Percentiles rank a stretch among this genome's conserved stretches.
Evolutionary conservation across 768 basidiomycete genomes (phyloP).

Genomic region (Leucosporidium yakuticum): DNA sequence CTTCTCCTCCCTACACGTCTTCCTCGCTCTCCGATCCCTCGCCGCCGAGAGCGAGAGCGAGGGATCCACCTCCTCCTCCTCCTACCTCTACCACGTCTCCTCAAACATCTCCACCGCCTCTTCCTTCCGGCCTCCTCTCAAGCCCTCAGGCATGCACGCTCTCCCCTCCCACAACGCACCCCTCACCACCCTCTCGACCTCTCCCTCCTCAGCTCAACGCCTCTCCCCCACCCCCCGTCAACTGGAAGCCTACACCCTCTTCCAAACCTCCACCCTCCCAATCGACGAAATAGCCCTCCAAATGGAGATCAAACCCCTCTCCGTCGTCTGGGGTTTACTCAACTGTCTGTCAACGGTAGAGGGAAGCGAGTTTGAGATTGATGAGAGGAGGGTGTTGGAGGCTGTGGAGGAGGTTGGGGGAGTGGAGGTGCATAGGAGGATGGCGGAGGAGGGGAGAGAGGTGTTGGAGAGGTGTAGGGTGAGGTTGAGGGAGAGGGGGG

Average conservation of each 20-base stretch:
- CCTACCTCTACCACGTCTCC: not conserved
- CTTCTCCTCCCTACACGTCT: constrained; percentile 20
- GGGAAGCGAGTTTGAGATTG: no score
- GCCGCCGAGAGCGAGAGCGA: not conserved
- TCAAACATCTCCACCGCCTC: not conserved
- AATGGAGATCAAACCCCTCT: constrained; percentile 5
- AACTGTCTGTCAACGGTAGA: no score
- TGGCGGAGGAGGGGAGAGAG: no score
- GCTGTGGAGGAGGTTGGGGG: no score
- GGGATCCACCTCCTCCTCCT: not conserved
- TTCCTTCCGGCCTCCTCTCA: not conserved
- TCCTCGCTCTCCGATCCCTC: constrained; percentile 5
- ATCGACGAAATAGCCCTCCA: not conserved
- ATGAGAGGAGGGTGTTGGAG: no score
- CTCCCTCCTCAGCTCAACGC: not conserved
- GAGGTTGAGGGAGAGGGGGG: no score
- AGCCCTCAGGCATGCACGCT: not conserved
- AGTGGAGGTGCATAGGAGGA: no score
- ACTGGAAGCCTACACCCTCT: constrained; percentile 12
- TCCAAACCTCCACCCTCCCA: constrained; percentile 5
- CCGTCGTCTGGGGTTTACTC: no score
- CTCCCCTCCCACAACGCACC: not conserved
- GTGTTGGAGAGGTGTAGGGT: no score
- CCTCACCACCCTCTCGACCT: no score
- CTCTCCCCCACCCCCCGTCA: not conserved